These are phyloP conservation scores for Dictyophora rubrovolvata DNA, from an alignment of 768 basidiomycete genomes.

Conservation along the genomic window DNA sequence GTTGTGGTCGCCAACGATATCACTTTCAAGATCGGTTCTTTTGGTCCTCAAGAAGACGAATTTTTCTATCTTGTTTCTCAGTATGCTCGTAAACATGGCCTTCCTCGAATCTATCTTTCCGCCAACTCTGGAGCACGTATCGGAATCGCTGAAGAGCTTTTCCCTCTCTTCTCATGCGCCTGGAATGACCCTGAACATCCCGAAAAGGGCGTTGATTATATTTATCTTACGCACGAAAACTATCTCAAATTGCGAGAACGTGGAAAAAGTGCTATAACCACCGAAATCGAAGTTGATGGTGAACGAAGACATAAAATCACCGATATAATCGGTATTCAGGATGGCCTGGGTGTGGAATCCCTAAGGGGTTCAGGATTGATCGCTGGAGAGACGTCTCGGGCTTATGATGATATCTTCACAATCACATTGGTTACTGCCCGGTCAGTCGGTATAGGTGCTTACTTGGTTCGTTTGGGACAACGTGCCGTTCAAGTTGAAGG, in stretches of 20 bases:
- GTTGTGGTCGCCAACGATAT: slow-evolving; percentile 97
- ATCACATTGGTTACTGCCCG: slow-evolving; percentile 98
- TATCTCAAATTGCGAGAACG: slow-evolving; percentile 84
- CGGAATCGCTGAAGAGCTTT: slow-evolving; percentile 87
- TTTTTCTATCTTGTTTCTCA: slow-evolving; percentile 95
- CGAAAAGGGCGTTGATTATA: slow-evolving; percentile 92
- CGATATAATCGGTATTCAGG: slow-evolving; percentile 93
- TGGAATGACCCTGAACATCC: slow-evolving; percentile 78
- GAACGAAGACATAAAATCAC: slow-evolving; percentile 91
- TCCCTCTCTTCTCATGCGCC: slow-evolving; percentile 80
- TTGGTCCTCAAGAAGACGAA: slow-evolving; percentile 90
- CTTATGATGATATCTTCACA: slow-evolving; percentile 99
- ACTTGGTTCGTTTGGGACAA: slow-evolving; percentile 95
- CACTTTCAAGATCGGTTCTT: slow-evolving; percentile 97
- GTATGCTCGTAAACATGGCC: slow-evolving; percentile 78
- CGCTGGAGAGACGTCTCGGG: slow-evolving; percentile 95
- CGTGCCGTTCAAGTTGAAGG: slow-evolving; percentile 98
- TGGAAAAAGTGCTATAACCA: slow-evolving; percentile 67
- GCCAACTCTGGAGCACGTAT: slow-evolving; percentile 98
- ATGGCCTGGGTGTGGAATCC: slow-evolving; percentile 94
- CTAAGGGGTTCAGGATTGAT: slow-evolving; percentile 95
- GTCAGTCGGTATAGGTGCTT: slow-evolving; percentile 98
- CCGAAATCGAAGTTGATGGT: slow-evolving; percentile 76
- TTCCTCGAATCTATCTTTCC: slow-evolving; percentile 95
- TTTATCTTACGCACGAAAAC: slow-evolving; percentile 92